Percentiles rank a stretch among this genome's conserved stretches.
phyloP scores from a whole-genome alignment of 495 filamentous ascomycete genomes.

The Trichoderma gamsii region DNA sequence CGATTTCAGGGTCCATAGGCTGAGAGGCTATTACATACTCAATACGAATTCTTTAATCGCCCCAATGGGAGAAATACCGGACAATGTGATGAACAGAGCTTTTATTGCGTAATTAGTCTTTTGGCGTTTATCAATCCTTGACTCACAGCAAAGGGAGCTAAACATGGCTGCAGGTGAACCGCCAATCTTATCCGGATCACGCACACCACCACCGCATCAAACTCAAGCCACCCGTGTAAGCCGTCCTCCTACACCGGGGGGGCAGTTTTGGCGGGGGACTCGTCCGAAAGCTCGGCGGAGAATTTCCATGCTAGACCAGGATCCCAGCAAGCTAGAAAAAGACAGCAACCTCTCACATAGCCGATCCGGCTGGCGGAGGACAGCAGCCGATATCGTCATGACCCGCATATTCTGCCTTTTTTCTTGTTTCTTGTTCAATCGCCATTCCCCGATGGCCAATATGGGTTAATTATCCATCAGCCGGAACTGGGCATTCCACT shows the following conservation, averaged over 20 bases:
- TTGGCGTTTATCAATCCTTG: not conserved
- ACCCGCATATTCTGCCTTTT: not conserved
- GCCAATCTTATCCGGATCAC: not conserved
- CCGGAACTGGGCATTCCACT: conserved; percentile 8
- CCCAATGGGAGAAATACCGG: not conserved
- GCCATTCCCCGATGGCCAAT: not conserved
- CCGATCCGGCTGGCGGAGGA: not conserved
- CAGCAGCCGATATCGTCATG: conserved; percentile 1
- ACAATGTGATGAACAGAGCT: not conserved
- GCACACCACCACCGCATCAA: not conserved
- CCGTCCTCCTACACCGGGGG: not conserved
- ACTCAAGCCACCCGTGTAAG: not conserved
- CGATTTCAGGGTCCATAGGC: not conserved
- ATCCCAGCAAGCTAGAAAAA: too few species aligned
- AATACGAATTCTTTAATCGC: not conserved
- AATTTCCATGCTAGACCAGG: too few species aligned
- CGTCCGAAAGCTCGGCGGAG: too few species aligned
- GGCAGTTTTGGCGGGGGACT: not conserved
- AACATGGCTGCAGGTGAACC: not conserved
- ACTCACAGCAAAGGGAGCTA: not conserved
- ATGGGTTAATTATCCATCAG: not conserved
- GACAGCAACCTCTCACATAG: too few species aligned
- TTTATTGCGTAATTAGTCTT: not conserved
- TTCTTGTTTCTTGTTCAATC: not conserved
- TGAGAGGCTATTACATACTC: not conserved